Conservation (phyloP, 306 rosid species). For the Sesbania bispinosa region DNA sequence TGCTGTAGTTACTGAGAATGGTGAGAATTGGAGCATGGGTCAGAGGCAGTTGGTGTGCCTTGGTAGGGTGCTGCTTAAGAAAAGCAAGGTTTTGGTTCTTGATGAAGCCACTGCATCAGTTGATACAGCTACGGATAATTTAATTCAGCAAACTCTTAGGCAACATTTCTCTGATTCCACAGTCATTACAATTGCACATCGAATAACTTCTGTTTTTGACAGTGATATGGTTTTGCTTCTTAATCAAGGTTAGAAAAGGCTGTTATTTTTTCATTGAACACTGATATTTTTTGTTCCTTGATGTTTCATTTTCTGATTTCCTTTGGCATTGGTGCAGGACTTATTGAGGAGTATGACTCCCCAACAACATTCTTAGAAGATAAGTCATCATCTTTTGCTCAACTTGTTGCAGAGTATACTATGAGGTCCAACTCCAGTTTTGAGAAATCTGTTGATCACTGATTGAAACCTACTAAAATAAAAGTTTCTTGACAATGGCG, state of each 20-base stretch:
- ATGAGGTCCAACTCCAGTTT: conserved; percentile 49
- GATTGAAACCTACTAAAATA: neutral
- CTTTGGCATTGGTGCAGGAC: conserved; percentile 42
- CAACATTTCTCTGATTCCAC: conserved; percentile 64
- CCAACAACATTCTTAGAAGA: conserved; percentile 66
- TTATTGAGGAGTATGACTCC: conserved; percentile 64
- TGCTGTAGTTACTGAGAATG: conserved; percentile 65
- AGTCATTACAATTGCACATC: conserved; percentile 76
- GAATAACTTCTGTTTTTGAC: conserved; percentile 75
- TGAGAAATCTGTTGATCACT: conserved; percentile 17
- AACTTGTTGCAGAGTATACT: conserved; percentile 78
- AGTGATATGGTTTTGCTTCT: conserved; percentile 88
- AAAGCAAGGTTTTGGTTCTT: conserved; percentile 76
- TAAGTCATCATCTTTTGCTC: conserved; percentile 71
- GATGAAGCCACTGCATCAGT: conserved; percentile 93
- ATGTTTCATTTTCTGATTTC: conserved; percentile 3
- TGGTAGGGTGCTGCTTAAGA: conserved; percentile 80
- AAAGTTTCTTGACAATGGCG: conserved; percentile 11
- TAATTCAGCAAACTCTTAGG: conserved; percentile 70
- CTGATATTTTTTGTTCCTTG: neutral
- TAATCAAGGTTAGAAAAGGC: conserved; percentile 47
- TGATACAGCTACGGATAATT: conserved; percentile 88
- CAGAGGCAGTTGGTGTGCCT: conserved; percentile 92
- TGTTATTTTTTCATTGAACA: neutral
- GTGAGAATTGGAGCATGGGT: conserved; percentile 98